These are phyloP conservation scores for Endocalyx cinctus DNA, from an alignment of 2,329 filamentous ascomycete genomes.

Conservation along the genomic window DNA sequence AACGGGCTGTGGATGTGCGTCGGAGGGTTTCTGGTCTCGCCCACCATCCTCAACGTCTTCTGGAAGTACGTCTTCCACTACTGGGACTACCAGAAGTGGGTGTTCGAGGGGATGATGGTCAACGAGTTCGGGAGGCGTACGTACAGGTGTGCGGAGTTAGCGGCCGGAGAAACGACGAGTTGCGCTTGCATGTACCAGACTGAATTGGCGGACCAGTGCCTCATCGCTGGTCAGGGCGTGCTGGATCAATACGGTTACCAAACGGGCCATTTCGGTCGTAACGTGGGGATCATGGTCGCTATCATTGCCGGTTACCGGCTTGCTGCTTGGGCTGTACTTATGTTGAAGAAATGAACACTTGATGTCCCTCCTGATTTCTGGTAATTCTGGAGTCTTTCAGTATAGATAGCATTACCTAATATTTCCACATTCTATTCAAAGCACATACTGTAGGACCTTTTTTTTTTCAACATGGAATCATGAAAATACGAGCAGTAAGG, in stretches of 20 bases:
- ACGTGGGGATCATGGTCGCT: conserved; percentile 71
- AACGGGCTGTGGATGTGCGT: conserved; percentile 91
- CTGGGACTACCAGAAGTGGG: conserved; percentile 81
- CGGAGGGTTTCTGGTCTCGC: conserved; percentile 74
- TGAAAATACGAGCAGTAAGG: no score
- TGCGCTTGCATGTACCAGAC: conserved; percentile 71
- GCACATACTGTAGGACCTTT: no score
- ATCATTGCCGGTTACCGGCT: conserved; percentile 72
- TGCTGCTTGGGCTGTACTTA: conserved; percentile 61
- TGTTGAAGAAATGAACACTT: conserved; percentile 21
- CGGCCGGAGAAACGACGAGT: conserved; percentile 24
- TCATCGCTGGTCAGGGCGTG: conserved; percentile 67
- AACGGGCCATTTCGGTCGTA: conserved; percentile 57
- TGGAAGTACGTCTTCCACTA: conserved; percentile 87
- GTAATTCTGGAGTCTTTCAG: no score
- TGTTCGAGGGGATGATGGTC: conserved; percentile 91
- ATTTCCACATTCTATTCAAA: no score
- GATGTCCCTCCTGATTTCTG: no score
- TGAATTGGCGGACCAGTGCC: conserved; percentile 57
- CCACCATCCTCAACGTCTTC: conserved; percentile 70
- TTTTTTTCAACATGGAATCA: no score
- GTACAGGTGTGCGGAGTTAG: conserved; percentile 51
- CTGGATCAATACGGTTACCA: conserved; percentile 66
- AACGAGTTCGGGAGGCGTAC: conserved; percentile 69
- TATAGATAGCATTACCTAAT: no score